Base-by-base conservation (phyloP, 1,284 basidiomycete genomes). In the Uromyces viciae-fabae region DNA sequence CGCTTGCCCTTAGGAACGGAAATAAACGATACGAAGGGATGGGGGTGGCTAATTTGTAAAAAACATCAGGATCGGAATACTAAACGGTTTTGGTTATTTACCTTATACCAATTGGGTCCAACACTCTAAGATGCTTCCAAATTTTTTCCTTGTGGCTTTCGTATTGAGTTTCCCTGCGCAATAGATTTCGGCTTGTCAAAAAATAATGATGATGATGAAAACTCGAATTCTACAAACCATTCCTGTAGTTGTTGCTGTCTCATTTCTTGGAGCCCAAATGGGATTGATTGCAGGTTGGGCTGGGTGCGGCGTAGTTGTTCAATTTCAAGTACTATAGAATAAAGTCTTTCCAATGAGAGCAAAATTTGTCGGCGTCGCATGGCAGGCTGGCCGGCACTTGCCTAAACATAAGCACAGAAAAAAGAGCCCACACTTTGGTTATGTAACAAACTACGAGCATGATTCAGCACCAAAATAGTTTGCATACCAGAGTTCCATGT, bases 1-100 rank as follows among this genome's bases (percentile, higher is more conserved):
- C 91, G 91, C 88, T 98, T 98, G 82, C 97, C 97, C 87, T 99
- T 99, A 83, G 91, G 90, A 1, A 93, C 92, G 46, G 90, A 90
- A 66, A 99, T 89, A 58, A 99, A 89, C 1, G 95, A 94, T 83
- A 99, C 92, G 87, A 99, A 98, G 0, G 97, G 97, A 87, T 99
- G 97, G 4, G 96, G 96, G 82, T 93, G 89, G 85, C 94, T 94
- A 83, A 42, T 82, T 46, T 69, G 73, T 52, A 54, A 66, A 46
- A 62, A 76, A 74, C 8, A 58, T 38, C 52, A 60, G 71, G 66
- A 76, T 72, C 49, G 56, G 81, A 81, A 82, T 72, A 82, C 36
- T 83, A 82, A 40, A 83, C 83, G 54, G 84, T 85, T 22, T 83
- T 82, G 71, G 83, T 82, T 36, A 84, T 88, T 81, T 82, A 90